phyloP scores from a whole-genome alignment of 306 rosid species.

The Boehmeria nivea region DNA sequence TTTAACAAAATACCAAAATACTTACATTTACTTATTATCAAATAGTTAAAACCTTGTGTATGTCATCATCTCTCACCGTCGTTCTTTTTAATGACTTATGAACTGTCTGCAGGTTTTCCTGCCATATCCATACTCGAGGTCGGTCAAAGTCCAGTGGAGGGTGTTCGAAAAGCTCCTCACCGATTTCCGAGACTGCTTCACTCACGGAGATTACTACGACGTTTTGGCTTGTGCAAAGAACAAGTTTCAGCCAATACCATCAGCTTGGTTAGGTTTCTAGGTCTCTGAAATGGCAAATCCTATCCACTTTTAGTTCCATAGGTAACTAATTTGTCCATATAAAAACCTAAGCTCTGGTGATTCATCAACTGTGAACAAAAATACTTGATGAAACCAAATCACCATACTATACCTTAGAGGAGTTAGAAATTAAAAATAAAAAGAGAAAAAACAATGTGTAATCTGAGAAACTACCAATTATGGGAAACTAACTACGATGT shows the following conservation, averaged over 20 bases:
- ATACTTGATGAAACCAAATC: neutral
- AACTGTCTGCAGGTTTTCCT: conserved; percentile 80
- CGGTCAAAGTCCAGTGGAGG: conserved; percentile 70
- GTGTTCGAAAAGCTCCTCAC: conserved; percentile 87
- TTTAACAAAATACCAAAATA: no score
- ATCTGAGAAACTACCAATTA: no score
- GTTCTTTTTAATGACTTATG: no score
- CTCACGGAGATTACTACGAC: conserved; percentile 54
- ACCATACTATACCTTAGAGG: no score
- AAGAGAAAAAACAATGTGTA: no score
- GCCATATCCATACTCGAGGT: conserved; percentile 63
- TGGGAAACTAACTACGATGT: no score
- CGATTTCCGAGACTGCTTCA: conserved; percentile 78
- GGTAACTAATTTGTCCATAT: neutral
- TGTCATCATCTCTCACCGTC: no score
- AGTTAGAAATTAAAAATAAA: no score
- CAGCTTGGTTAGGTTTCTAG: conserved; percentile 70
- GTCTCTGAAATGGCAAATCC: no score
- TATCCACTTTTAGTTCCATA: neutral
- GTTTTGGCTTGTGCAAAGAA: conserved; percentile 63
- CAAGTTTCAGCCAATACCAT: conserved; percentile 76
- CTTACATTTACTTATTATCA: no score
- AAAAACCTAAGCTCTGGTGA: neutral
- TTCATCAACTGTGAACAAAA: neutral
- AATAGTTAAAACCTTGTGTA: no score